Conservation (phyloP, 1,139 yeast genomes). For the Saccharomyces pastorianus region DNA sequence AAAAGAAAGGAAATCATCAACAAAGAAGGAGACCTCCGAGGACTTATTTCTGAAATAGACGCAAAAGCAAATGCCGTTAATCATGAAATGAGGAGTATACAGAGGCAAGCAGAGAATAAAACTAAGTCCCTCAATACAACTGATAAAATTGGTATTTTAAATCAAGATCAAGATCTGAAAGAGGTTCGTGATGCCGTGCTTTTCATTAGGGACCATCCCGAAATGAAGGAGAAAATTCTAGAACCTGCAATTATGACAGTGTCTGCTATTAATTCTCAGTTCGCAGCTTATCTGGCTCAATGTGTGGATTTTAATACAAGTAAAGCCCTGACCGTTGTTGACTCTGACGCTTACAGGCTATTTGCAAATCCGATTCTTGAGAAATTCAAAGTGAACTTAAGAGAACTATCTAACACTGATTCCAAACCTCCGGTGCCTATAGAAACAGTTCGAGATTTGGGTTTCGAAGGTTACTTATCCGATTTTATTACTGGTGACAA, state of each 20-base stretch:
- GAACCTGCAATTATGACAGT: conserved; percentile 78
- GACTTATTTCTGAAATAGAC: conserved; percentile 13
- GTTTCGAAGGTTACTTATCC: conserved; percentile 72
- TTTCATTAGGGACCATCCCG: conserved; percentile 33
- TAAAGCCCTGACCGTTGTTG: conserved; percentile 45
- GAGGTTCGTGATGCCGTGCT: conserved; percentile 36
- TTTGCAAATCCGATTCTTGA: conserved; percentile 39
- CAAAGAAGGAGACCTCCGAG: conserved; percentile 11
- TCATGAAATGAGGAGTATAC: conserved; percentile 16
- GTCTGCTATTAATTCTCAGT: conserved; percentile 41
- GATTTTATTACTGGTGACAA: conserved; percentile 71
- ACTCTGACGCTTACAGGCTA: conserved; percentile 38
- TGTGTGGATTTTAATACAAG: conserved; percentile 48
- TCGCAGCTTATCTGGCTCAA: conserved; percentile 52
- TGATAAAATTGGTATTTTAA: conserved; percentile 43
- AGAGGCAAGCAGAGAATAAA: conserved; percentile 13
- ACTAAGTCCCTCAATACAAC: conserved; percentile 36
- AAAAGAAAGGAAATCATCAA: conserved; percentile 13
- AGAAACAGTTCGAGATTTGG: conserved; percentile 38
- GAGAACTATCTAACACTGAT: conserved; percentile 34
- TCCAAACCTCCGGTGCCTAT: conserved; percentile 29
- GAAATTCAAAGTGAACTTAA: conserved; percentile 38
- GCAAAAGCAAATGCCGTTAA: conserved; percentile 13
- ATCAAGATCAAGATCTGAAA: conserved; percentile 26
- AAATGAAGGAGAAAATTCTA: conserved; percentile 39